A percentile compares a stretch with the other conserved stretches of the same genome.
phyloP scores from a whole-genome alignment of 2,329 filamentous ascomycete species.

The Dryadomyces quercivorus region DNA sequence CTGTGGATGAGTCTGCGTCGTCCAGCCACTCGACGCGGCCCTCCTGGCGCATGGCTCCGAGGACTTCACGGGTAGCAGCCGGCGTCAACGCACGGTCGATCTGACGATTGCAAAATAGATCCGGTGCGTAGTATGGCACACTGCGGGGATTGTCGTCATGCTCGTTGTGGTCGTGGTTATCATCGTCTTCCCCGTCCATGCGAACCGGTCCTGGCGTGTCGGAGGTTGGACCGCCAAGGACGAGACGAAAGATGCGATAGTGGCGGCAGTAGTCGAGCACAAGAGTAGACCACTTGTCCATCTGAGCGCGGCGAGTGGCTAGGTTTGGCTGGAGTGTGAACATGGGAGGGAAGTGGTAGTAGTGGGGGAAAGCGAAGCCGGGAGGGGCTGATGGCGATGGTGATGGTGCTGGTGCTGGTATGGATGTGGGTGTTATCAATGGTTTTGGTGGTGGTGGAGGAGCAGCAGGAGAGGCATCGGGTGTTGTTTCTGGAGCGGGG shows the following conservation, averaged over 20 bases:
- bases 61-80: slow-evolving; percentile 42
- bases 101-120: slow-evolving; percentile 45
- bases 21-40: slow-evolving; percentile 55
- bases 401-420: neutral
- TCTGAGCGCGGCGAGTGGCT: slow-evolving; percentile 61
- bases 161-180: slow-evolving; percentile 21
- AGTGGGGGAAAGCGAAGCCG: slow-evolving; percentile 44
- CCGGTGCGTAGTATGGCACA: slow-evolving; percentile 12
- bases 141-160: neutral
- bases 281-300: slow-evolving; percentile 74
- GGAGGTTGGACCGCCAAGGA: slow-evolving; percentile 44
- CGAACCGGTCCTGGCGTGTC: slow-evolving; percentile 15
- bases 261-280: slow-evolving; percentile 75
- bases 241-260: slow-evolving; percentile 64
- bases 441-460: neutral
- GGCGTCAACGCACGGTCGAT: slow-evolving; percentile 38
- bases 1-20: slow-evolving; percentile 12
- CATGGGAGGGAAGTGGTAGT: slow-evolving; percentile 73
- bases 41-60: slow-evolving; percentile 47
- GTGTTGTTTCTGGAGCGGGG: neutral
- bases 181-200: slow-evolving; percentile 3
- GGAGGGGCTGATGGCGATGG: neutral
- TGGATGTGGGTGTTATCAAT: too few species aligned
- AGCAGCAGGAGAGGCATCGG: neutral
- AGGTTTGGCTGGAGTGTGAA: slow-evolving; percentile 71